Base-by-base conservation (phyloP, 768 basidiomycete species). In the Suillus lakei region DNA sequence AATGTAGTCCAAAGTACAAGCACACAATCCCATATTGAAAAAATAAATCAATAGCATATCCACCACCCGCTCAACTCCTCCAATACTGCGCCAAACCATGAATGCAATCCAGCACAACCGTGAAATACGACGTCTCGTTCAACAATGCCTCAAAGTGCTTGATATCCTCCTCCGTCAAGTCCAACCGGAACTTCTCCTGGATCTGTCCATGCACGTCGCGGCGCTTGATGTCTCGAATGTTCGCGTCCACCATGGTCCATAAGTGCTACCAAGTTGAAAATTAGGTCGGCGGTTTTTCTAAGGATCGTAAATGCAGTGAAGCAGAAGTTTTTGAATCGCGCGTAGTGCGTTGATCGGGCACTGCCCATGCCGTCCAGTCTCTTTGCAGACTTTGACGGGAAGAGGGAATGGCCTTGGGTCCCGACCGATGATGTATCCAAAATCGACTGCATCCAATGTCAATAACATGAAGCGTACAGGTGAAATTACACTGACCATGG, bases 341-440 rank as follows among this genome's bases (percentile, higher is more conserved):
- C 87, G 77, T 98, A 98, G 75, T 99, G 97, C 23, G 91, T 86
- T 7, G 96, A 97, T 72, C 92, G 88, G 2, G 93, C 90, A 13
- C 98, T 97, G n/a, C 98, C 98, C 96, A 99, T 97, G 13, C 93
- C 97, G 74, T 99, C 98, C 0, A 99, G 99, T 99, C 75, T 99
- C 98, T 73, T 97, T 96, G 79, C 96, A 98, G 46, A 99, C 93
- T 76, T 99, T 99, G 69, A 99, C 96, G 15, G 96, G 93, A 7
- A 98, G 98, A 2, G 98, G 96, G 74, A 96, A 97, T 0, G 96
- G 95, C 73, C 99, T 99, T 0, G 98, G 98, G 74, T 99, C 98
- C 3, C 96, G 90, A 3, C 98, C 98, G 15, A 99, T 85, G 71
- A 99, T 99, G 77, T 98, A 99, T 2, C 98, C 97, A 73, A 99